A percentile compares a stretch with the other conserved stretches of the same genome.
phyloP scores from a whole-genome alignment of 345 rosid genomes.

The Rhizophora apiculata region DNA sequence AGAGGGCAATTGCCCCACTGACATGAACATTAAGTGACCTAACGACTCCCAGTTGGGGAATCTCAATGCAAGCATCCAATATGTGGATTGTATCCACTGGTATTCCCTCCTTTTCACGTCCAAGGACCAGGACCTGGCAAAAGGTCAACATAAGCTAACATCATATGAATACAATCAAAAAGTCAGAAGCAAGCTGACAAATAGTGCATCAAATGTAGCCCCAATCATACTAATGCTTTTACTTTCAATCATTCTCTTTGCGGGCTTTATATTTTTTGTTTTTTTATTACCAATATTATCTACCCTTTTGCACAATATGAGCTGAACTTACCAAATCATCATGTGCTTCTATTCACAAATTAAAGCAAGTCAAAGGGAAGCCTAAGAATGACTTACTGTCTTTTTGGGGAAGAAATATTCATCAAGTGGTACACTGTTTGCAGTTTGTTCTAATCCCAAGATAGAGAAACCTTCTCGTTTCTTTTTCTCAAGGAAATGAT shows the following conservation, averaged over 20 bases:
- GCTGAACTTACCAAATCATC: too few relatives aligned
- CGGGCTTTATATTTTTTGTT: too few relatives aligned
- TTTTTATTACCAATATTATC: too few relatives aligned
- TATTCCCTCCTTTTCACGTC: constrained; percentile 92
- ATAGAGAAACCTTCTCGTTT: constrained; percentile 85
- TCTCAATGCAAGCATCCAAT: constrained; percentile 85
- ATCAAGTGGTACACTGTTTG: constrained; percentile 79
- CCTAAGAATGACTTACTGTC: constrained; percentile 49
- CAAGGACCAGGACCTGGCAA: constrained; percentile 80
- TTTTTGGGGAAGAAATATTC: constrained; percentile 61
- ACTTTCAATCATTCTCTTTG: too few relatives aligned
- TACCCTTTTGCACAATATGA: too few relatives aligned
- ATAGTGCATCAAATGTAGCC: not conserved
- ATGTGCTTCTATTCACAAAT: not conserved
- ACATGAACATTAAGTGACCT: constrained; percentile 94
- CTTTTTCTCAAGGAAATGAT: constrained; percentile 72
- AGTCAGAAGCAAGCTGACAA: not conserved
- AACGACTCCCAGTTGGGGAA: constrained; percentile 93
- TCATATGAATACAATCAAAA: not conserved
- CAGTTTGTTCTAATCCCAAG: constrained; percentile 92
- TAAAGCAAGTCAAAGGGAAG: not conserved
- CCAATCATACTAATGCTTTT: too few relatives aligned
- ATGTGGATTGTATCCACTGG: constrained; percentile 88
- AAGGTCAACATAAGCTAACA: constrained; percentile 1
- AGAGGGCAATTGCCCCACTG: constrained; percentile 91